A percentile compares a stretch with the other conserved stretches of the same genome.
These are phyloP conservation scores for Biscutella laevigata DNA, from an alignment of 441 rosid genomes.

Conservation along the genomic window DNA sequence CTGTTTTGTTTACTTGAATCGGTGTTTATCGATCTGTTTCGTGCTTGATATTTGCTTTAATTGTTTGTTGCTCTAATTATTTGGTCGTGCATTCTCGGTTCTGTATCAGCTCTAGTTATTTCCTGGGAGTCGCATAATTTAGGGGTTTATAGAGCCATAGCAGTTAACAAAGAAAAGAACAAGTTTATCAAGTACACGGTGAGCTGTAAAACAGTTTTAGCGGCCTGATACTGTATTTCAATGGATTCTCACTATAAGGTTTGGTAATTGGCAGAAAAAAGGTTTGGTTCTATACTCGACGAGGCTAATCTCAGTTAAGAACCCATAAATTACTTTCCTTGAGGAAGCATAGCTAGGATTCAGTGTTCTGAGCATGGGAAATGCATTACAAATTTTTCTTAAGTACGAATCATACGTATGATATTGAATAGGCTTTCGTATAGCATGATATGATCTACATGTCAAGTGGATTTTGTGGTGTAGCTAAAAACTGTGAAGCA, in stretches of 20 bases:
- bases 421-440: not conserved
- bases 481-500: not conserved
- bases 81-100: not conserved
- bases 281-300: not conserved
- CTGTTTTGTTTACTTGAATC: not conserved
- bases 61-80: not conserved
- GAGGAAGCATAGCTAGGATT: not conserved
- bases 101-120: not conserved
- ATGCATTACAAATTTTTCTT: not conserved
- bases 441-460: not conserved
- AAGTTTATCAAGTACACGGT: slow-evolving; percentile 3
- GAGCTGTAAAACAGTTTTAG: not conserved
- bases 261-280: not conserved
- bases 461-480: not conserved
- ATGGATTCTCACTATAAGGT: not conserved
- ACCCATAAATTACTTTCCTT: not conserved
- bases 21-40: slow-evolving; percentile 2
- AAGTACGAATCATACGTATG: not conserved
- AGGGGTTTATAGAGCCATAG: not conserved
- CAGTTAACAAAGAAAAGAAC: not conserved
- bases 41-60: not conserved
- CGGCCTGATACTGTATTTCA: not conserved
- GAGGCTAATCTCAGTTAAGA: not conserved
- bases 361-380: not conserved
- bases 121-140: not conserved